Evolutionary conservation across 306 rosid genomes (phyloP), one percentile per base, ranked within the genome.

Genomic region (Rubus parviflorus): DNA sequence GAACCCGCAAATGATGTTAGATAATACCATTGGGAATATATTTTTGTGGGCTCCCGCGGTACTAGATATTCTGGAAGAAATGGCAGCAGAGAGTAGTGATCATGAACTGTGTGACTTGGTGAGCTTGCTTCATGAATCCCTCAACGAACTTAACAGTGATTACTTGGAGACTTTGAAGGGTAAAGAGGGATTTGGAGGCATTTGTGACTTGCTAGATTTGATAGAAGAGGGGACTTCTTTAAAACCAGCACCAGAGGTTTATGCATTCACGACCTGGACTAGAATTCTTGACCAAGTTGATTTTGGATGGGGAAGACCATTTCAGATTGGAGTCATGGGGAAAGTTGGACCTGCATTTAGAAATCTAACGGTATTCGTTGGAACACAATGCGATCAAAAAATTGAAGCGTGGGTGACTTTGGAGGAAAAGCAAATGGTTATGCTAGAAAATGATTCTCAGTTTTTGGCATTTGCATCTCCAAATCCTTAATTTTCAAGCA

Each of bases 281-380:
- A 22, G 35, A 12, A 62, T 88, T 72, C 81, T 86, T 12, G 41
- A 63, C 43, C 83, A 86, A 17, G 14, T 79, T 1, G 87, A 90
- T 74, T 90, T 88, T 75, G 89, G 94, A 4, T 84, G 80, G 82
- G 92, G 94, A 4, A 86, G 67, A 80, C 92, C 92, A 1, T 20
- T 54, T 65, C 86, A 90, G 90, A 77, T 66, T 71, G 87, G 87
- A 7, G 78, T 74, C 30, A 80, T 75, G 77, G 90, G 89, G 4
- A 83, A 81, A 63, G 81, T 70, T 53, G 89, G 85, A 3, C 52
- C 87, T 20, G 72, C 37, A 14, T 70, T 84, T 15, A 69, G 83
- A 19, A 83, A 87, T 46, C 37, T 72, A 0, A 79, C 80, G 20
- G 30, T 84, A 23, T 71, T 90, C 3, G 80, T 75, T 47, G 88